Conservation (phyloP, 2,329 filamentous ascomycete species). For the Penicillium fuscoglaucum region DNA sequence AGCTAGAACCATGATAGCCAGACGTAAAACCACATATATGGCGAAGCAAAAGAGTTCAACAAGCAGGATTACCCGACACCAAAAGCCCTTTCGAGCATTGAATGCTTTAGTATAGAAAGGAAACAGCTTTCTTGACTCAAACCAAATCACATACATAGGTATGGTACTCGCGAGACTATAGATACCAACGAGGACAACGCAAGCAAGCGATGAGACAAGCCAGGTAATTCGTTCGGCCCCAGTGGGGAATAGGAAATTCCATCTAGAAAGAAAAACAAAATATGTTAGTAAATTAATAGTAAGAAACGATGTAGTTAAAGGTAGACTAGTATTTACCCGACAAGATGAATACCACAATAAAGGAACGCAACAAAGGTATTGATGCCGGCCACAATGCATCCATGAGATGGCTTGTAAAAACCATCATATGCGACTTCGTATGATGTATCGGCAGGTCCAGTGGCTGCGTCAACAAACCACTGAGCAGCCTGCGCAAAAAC, state of each 20-base stretch:
- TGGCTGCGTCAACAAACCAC: neutral
- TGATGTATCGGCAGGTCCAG: fast-evolving
- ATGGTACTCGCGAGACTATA: neutral
- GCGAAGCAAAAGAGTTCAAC: neutral
- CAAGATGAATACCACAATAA: neutral
- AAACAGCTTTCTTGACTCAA: neutral
- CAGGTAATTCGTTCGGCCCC: neutral
- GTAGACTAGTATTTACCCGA: neutral
- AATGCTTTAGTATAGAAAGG: neutral
- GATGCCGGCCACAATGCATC: neutral
- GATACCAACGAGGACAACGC: neutral
- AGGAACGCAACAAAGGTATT: neutral
- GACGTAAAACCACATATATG: neutral
- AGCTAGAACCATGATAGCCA: neutral
- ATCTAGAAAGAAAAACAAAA: neutral
- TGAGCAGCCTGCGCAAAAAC: neutral
- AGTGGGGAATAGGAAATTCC: neutral
- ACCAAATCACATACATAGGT: neutral
- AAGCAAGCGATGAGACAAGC: neutral
- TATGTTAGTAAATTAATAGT: neutral
- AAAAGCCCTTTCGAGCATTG: neutral
- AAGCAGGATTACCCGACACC: neutral
- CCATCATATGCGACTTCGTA: neutral
- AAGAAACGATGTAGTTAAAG: neutral
- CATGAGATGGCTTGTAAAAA: neutral